Evolutionary conservation across 2,329 filamentous ascomycete species (phyloP), one percentile per base, ranked within the genome.

Genomic region (Westerdykella ornata): DNA sequence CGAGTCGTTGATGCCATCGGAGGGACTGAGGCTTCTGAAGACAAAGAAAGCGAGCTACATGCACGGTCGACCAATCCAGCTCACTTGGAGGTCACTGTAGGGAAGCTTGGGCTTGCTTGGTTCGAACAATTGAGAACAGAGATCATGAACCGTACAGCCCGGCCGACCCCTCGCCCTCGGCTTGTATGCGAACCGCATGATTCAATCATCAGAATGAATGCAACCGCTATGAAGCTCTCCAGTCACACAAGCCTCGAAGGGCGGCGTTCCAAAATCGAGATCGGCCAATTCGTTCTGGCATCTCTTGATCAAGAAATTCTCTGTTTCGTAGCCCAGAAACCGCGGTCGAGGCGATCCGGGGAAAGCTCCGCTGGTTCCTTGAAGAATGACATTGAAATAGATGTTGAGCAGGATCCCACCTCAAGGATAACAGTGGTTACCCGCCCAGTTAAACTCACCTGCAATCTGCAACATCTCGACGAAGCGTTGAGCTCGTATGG

Each of bases 401-500:
- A 65, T 34, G 57, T 54, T 22, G 52, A 63, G 22, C 53, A 60
- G 45, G 48, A 43, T 12, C 52, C 53, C 18, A 60, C 63, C 14
- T 54, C 50, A 9, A 57, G 62, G 6, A 49, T 85, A 13, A 80
- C 85, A 22, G 62, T 95, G 12, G 78, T 80, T 39, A 94, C 88
- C 0, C 72, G 94, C 8, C 88, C 89, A 5, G 65, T 96, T 1
- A 78, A 82, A 44, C 63, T 95, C 8, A 77, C 81, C 42, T 67
- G 97, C 31, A 86, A 97, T 58, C 69, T 96, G 13, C 82, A 84
- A 48, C 78, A 79, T 41, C 69, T 97, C 16, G 92, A 97, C 53
- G 88, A 95, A 54, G 86, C 86, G 0, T 81, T 97, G 45, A 80
- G 80, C 42, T 88, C 86, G 74, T 89, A 96, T 65, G 92, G 92